Base-by-base conservation (phyloP, 192 early-diverging fungal genomes). In the Umbelopsis sp. region DNA sequence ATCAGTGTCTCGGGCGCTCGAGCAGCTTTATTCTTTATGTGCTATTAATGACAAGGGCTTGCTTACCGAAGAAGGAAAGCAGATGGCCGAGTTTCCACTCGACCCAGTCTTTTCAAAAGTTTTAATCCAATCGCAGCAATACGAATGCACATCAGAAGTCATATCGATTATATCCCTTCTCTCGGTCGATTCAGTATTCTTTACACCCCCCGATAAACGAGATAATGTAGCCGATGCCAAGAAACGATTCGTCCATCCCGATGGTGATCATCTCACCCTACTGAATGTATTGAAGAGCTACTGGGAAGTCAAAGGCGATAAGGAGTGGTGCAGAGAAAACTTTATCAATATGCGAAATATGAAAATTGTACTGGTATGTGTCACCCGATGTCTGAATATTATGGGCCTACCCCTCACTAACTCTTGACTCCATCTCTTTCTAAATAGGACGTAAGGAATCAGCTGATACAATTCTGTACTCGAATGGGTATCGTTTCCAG, bases 191-290 rank as follows among this genome's bases (percentile, higher is more conserved):
- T 88, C 90, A 24, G 82, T 98, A 62, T 98, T 98, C 70, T 95
- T 88, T 52, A 83, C 90, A 5, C 96, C 98, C 3, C 82, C 88
- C n/a, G 90, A 96, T 78, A 92, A 92, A 75, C 89, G 95, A 38
- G 96, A 97, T 43, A 86, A 94, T 66, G 94, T 92, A 17, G 84
- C 87, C 31, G 90, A 90, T 14, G 92, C 93, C 17, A 92, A 91
- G 65, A 83, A 87, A 69, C 88, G 91, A 56, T 99, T 99, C 74
- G 71, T 90, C 11, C 91, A 87, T 41, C 84, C 86, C 32, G 93
- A 96, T 41, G 98, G 98, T 65, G 96, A 99, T 81, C 96, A 97
- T 65, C 70, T 99, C 26, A 99, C 98, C 1, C 85, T 93, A 12
- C 76, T 97, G 49, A 97, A 96, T 72, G 91, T 96, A 2, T 74